These are phyloP conservation scores for Plasmodium coatneyi DNA, from an alignment of 169 alveolate species.

Conservation along the genomic window DNA sequence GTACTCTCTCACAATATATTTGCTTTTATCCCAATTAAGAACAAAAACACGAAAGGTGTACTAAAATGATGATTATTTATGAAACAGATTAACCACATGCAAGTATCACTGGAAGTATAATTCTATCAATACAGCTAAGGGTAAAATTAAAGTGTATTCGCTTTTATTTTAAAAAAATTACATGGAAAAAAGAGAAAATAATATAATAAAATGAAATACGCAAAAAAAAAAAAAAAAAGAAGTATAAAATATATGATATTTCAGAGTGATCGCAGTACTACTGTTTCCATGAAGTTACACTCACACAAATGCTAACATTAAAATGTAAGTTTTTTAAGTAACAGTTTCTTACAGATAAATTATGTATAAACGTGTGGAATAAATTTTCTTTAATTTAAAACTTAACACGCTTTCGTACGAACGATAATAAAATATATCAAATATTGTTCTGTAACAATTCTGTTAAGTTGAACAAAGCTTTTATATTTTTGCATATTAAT, in stretches of 20 bases:
- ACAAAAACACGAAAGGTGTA: neutral
- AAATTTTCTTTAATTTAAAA: neutral
- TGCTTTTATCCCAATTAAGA: neutral
- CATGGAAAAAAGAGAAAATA: neutral
- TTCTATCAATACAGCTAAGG: neutral
- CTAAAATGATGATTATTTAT: neutral
- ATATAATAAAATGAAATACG: conserved; percentile 1
- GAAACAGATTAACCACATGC: neutral
- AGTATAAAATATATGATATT: neutral
- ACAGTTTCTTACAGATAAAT: neutral
- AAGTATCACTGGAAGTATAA: neutral
- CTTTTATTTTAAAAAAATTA: neutral
- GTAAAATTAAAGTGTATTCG: neutral
- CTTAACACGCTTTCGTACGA: neutral
- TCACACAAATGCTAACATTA: neutral
- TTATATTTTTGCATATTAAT: neutral
- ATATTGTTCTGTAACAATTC: neutral
- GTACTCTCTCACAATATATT: neutral
- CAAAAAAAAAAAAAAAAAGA: neutral
- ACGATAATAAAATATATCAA: neutral
- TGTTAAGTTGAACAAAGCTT: neutral
- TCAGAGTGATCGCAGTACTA: neutral
- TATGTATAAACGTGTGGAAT: neutral
- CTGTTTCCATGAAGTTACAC: neutral
- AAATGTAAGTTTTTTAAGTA: neutral